phyloP scores from a whole-genome alignment of 352 stramenopile genomes.

The Globisporangium lucens region DNA sequence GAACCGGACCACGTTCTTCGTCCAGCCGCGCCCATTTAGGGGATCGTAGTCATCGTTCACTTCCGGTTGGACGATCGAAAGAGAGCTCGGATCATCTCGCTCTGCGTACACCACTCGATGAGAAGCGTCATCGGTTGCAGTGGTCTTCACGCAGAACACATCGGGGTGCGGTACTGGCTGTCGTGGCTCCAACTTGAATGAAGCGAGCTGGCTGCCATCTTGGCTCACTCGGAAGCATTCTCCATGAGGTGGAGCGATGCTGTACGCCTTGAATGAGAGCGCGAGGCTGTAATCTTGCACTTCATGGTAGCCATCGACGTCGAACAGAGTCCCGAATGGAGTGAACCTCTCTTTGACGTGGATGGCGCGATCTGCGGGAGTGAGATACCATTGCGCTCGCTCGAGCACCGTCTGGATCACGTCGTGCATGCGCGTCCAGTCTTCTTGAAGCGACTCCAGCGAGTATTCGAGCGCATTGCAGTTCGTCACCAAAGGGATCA shows the following conservation, averaged over 20 bases:
- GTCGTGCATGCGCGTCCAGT: conserved; percentile 26
- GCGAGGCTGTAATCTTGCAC: conserved; percentile 19
- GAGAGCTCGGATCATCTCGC: conserved; percentile 7
- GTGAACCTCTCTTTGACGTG: conserved; percentile 31
- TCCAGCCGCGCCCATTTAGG: conserved; percentile 30
- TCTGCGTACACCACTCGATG: conserved; percentile 35
- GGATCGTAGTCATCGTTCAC: conserved; percentile 23
- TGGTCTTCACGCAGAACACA: conserved; percentile 34
- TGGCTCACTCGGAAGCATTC: conserved; percentile 26
- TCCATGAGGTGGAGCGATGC: conserved; percentile 27
- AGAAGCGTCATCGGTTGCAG: conserved; percentile 29
- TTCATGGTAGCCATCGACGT: conserved; percentile 13
- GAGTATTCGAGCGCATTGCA: conserved; percentile 55
- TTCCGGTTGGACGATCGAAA: conserved; percentile 34
- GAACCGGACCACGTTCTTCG: conserved; percentile 16
- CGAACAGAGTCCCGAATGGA: conserved; percentile 31
- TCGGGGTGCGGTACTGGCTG: conserved; percentile 6
- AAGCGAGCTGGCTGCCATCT: conserved; percentile 13
- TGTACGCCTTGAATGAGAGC: conserved; percentile 40
- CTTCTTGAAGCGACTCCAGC: conserved; percentile 29
- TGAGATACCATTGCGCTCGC: conserved; percentile 30
- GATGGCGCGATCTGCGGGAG: conserved; percentile 25
- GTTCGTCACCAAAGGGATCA: conserved; percentile 39
- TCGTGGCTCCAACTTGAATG: conserved; percentile 10
- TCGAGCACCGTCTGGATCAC: conserved; percentile 23